Evolutionary conservation across 2,329 filamentous ascomycete genomes (phyloP).

Genomic region (Claviceps citrina): DNA sequence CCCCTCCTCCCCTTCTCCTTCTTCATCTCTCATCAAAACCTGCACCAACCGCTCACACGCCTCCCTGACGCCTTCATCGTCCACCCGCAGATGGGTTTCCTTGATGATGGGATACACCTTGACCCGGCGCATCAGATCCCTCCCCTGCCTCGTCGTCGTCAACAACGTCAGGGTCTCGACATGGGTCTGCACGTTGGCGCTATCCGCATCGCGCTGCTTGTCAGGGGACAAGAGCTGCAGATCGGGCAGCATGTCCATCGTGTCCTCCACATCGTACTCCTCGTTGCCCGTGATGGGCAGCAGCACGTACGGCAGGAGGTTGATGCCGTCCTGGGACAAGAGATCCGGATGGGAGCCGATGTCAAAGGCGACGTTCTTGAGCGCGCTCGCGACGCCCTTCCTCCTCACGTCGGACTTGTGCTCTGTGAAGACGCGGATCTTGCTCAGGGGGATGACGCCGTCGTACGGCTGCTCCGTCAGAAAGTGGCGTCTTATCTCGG

Average conservation of each 20-base stretch:
- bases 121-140: conserved; percentile 57
- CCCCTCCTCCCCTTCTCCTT: conserved; percentile 22
- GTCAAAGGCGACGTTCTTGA: conserved; percentile 89
- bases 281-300: conserved; percentile 79
- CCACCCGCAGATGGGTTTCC: conserved; percentile 65
- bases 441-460: conserved; percentile 71
- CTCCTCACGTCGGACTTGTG: conserved; percentile 69
- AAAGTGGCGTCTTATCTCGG: conserved; percentile 61
- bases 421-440: conserved; percentile 88
- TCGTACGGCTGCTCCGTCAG: conserved; percentile 62
- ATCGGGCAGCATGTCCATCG: conserved; percentile 73
- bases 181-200: conserved; percentile 67
- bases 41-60: conserved; percentile 83
- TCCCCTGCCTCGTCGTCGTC: conserved; percentile 59
- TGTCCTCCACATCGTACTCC: conserved; percentile 78
- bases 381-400: conserved; percentile 86
- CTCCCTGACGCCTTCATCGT: conserved; percentile 67
- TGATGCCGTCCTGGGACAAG: conserved; percentile 54
- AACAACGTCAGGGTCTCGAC: conserved; percentile 76
- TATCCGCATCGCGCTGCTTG: conserved; percentile 69
- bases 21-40: conserved; percentile 70
- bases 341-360: conserved; percentile 55
- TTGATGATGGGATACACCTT: conserved; percentile 82
- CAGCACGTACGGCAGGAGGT: conserved; percentile 76
- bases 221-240: conserved; percentile 79